Evolutionary conservation across 352 stramenopile genomes (phyloP).

Genomic region (Globisporangium orthogonon): DNA sequence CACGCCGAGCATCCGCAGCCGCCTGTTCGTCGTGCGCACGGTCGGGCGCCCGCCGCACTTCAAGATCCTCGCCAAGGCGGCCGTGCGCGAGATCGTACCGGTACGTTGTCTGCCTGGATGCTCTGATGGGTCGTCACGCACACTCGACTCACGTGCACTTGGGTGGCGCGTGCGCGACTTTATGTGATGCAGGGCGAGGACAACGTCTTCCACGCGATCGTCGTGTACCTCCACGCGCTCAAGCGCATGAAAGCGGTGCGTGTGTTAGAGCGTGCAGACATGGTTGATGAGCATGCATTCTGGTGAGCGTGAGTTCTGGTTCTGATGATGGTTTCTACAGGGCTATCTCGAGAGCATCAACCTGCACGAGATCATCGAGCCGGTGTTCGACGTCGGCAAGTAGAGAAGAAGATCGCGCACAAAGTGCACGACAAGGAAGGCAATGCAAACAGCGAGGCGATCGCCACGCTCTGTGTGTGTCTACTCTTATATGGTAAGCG

Average conservation of each 20-base stretch:
- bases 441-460: neutral
- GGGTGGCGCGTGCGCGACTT: too few species aligned
- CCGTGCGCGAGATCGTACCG: conserved; percentile 77
- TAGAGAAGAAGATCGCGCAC: conserved; percentile 18
- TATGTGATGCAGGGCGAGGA: conserved; percentile 52
- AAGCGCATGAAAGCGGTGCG: conserved; percentile 83
- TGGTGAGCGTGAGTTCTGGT: too few species aligned
- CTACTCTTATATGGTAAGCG: neutral
- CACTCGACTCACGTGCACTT: too few species aligned
- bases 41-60: conserved; percentile 74
- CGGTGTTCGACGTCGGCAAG: conserved; percentile 82
- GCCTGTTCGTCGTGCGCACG: conserved; percentile 73
- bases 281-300: too few species aligned
- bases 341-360: conserved; percentile 87
- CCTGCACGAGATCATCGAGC: conserved; percentile 76
- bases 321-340: conserved; percentile 15
- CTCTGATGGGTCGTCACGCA: too few species aligned
- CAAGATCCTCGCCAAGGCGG: conserved; percentile 70
- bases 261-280: neutral
- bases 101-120: conserved; percentile 19
- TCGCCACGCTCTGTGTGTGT: neutral
- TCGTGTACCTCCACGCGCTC: conserved; percentile 79
- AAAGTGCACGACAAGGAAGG: too few species aligned
- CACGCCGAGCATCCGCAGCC: conserved; percentile 58
- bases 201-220: conserved; percentile 79